Evolutionary conservation across 768 basidiomycete genomes (phyloP).

Genomic region (Asterophora lycoperdoides): DNA sequence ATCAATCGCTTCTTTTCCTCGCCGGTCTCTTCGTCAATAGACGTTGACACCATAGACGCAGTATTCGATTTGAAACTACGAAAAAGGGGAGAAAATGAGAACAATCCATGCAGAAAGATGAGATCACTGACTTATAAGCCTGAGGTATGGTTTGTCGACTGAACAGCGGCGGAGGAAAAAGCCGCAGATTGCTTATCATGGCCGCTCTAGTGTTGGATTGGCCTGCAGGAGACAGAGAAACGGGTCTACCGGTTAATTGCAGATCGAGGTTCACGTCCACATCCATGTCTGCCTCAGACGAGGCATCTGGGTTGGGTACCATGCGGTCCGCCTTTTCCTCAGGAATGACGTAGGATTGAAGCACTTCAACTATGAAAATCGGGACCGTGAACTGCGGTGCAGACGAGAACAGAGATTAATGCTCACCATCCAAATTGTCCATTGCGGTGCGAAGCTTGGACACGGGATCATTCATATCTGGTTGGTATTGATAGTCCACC

Average conservation of each 20-base stretch:
- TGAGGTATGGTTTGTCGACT: constrained; percentile 77
- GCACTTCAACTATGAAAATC: constrained; percentile 56
- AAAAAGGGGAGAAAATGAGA: not conserved
- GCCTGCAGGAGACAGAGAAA: constrained; percentile 3
- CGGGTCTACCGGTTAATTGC: constrained; percentile 27
- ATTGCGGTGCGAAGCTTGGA: constrained; percentile 67
- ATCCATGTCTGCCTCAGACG: constrained; percentile 17
- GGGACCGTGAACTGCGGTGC: constrained; percentile 1
- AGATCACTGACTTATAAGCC: constrained; percentile 62
- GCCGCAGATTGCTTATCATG: constrained; percentile 56
- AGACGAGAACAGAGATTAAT: not conserved
- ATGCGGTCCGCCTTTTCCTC: constrained; percentile 64
- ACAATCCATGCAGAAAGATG: not conserved
- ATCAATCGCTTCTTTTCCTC: constrained; percentile 81
- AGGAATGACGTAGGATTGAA: constrained; percentile 67
- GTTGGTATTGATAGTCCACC: constrained; percentile 91
- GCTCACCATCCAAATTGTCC: constrained; percentile 77
- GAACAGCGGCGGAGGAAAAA: constrained; percentile 89
- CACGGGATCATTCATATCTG: constrained; percentile 66
- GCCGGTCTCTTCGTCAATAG: constrained; percentile 70
- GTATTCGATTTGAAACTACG: constrained; percentile 74
- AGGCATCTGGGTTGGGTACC: constrained; percentile 23
- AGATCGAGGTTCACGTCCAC: constrained; percentile 52
- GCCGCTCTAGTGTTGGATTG: constrained; percentile 13
- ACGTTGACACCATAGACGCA: constrained; percentile 64